Conservation (phyloP, 2,329 filamentous ascomycete genomes). For the Claviceps cyperi region DNA sequence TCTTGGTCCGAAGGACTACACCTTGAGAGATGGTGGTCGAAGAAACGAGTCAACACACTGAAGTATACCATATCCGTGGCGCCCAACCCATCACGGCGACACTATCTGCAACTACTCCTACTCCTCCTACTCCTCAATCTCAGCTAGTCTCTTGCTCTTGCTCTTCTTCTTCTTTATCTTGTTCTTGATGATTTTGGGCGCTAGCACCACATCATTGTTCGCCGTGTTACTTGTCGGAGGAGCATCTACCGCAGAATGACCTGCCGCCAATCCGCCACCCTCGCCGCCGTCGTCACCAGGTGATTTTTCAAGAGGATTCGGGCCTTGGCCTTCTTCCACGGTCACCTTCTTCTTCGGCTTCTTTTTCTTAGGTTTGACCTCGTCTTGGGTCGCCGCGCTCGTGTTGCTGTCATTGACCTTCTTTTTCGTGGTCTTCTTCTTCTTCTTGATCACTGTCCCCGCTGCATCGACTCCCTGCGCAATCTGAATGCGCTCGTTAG, state of each 20-base stretch:
- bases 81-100: neutral
- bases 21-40: no score
- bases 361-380: conserved; percentile 36
- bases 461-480: conserved; percentile 53
- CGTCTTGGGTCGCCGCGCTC: conserved; percentile 9
- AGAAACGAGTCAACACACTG: no score
- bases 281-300: neutral
- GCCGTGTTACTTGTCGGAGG: neutral
- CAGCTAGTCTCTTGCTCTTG: conserved; percentile 24
- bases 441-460: conserved; percentile 51
- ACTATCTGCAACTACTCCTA: neutral
- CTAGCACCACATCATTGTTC: conserved; percentile 14
- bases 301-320: neutral
- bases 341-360: conserved; percentile 18
- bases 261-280: neutral
- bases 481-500: conserved; percentile 59
- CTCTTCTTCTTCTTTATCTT: conserved; percentile 33
- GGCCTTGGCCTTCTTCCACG: neutral
- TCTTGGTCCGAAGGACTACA: no score
- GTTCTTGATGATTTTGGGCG: conserved; percentile 25
- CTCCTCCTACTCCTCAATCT: conserved; percentile 14
- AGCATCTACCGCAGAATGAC: neutral
- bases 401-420: neutral
- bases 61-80: neutral
- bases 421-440: conserved; percentile 34